A percentile compares a stretch with the other conserved stretches of the same genome.
Conservation (phyloP, 495 filamentous ascomycete species). For the Talaromyces borbonicus region DNA sequence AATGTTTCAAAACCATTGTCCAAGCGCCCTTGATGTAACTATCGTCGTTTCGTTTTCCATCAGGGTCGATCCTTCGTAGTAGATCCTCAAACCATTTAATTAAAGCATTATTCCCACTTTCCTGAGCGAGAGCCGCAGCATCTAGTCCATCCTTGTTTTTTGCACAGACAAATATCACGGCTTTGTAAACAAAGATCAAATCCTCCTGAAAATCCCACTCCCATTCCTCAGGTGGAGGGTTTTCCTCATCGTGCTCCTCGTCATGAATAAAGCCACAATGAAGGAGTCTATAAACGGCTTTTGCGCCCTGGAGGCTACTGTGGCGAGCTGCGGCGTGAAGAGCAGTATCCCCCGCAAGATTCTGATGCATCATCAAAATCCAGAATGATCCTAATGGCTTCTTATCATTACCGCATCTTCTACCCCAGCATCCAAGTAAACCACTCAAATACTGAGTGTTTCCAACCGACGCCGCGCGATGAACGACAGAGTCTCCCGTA, state of each 20-base stretch:
- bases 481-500: not conserved
- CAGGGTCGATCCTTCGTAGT: not conserved
- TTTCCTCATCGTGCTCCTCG: not conserved
- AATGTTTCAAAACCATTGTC: not conserved
- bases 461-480: not conserved
- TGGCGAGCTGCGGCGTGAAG: not conserved
- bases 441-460: not conserved
- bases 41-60: not conserved
- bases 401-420: not conserved
- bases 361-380: not conserved
- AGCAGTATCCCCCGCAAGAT: not conserved
- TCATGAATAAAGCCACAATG: not conserved
- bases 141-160: constrained; percentile 1
- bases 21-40: constrained; percentile 1
- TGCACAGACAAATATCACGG: not conserved
- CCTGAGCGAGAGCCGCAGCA: not conserved
- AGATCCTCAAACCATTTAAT: constrained; percentile 3
- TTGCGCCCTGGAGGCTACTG: not conserved
- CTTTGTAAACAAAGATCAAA: not conserved
- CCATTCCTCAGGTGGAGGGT: not conserved
- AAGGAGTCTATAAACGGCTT: not conserved
- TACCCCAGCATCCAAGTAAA: not conserved
- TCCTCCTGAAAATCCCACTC: not conserved
- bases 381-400: not conserved
- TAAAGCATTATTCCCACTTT: not conserved